Base-by-base conservation (phyloP, 169 alveolate species). In the Plasmodium sp. region DNA sequence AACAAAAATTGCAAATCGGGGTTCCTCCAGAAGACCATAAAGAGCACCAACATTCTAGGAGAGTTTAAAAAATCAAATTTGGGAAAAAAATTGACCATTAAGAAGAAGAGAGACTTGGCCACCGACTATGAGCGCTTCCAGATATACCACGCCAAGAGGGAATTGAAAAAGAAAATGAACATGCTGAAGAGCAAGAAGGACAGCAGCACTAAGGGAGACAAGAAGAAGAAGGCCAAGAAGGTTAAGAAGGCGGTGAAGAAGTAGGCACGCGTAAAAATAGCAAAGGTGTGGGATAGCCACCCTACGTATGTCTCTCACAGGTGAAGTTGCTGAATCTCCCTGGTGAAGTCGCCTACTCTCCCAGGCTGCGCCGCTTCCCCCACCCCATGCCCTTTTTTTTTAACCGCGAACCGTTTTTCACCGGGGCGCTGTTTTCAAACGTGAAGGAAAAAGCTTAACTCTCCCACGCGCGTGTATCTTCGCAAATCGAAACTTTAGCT, bases 81-180 rank as follows among this genome's bases (percentile, higher is more conserved):
- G 94, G 99, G 99, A 18, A 97, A 97, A 95, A 97, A 96, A 90
- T 92, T 97, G 81, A 94, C 95, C 18, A 93, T 95, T 75, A 93
- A 93, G 33, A 96, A 97, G 85, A 95, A 92, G 82, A 92, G 97
- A 84, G 96, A 95, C 62, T 82, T 93, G 86, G 97, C 98, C 92
- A 97, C 97, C 10, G 99, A 98, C 97, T 98, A 97, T 81, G 98
- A 98, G 48, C 96, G 99, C 88, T 98, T 97, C 95, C 97, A 97
- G 48, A 58, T 86, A 2, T 86, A 75, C 9, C 81, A 75, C 45
- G 93, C 93, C 80, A 86, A 51, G 72, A 86, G 85, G 56, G 88
- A 74, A 75, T 51, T 86, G 81, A 86, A 86, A 77, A 86, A 86
- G 62, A 86, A 86, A 56, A 86, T 86, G 81, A 86, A 75, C 16